Base-by-base conservation (phyloP, 2,329 filamentous ascomycete genomes). In the Aspergillus unguis region DNA sequence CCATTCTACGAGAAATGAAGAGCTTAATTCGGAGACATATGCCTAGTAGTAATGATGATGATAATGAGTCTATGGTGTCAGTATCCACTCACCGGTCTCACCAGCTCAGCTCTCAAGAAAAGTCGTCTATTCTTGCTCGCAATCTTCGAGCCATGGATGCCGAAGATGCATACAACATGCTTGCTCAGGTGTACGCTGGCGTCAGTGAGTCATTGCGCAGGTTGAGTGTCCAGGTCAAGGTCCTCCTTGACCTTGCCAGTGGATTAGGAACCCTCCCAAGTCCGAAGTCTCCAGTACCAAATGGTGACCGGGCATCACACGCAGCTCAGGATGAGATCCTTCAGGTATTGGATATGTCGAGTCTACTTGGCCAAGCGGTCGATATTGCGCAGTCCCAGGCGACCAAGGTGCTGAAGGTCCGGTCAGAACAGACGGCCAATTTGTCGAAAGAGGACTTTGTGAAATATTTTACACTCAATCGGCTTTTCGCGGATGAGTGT, bases 201-300 rank as follows among this genome's bases (percentile, higher is more conserved):
- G 86, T 96, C 6, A 87, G 92, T 3, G 94, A 99, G 74, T 89
- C 89, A 3, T 70, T 99, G 44, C 81, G 94, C 52, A 82, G 94
- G 63, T 76, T 96, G 6, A 90, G 90, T 17, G 92, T 90, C 0
- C 92, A 97, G 68, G 88, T 94, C 50, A 99, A 99, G 70, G 85
- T 97, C 7, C 74, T 99, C n/a, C 79, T 99, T 7, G 94, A 99
- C 70, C 88, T 96, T 23, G 94, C 92, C 1, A 96, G 91, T 67
- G 72, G 71, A 25, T 58, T 76, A 33, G 69, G 76, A 31, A 73
- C 71, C 10, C 74, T 76, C 40, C 54, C 68, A 3, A 70, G 74
- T 11, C 69, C 78, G 37, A 76, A 79, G 44, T 71, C 71, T 25
- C 69, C 72, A 38, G 58, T 73, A 1, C 57, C 51, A n/a, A 59